These are phyloP conservation scores for Neurospora sp. DNA, from an alignment of 2,329 filamentous ascomycete species.

Conservation along the genomic window DNA sequence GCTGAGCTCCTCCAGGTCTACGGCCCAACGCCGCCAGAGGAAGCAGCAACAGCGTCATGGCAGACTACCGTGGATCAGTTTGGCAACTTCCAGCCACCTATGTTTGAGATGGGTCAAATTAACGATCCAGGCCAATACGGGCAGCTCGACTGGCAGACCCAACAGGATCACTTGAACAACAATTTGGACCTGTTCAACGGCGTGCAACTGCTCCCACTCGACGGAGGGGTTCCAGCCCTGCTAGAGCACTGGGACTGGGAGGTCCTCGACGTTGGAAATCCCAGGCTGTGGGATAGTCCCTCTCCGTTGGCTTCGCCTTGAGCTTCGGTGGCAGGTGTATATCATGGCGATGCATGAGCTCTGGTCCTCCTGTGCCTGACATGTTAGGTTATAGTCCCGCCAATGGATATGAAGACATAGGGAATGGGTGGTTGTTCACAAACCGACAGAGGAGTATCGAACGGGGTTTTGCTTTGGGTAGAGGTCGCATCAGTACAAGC, in stretches of 20 bases:
- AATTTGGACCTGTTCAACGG: constrained; percentile 4
- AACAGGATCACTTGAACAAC: background rate
- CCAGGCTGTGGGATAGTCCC: constrained; percentile 9
- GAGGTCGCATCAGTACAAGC: background rate
- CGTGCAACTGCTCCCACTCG: constrained; percentile 1
- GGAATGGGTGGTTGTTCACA: background rate
- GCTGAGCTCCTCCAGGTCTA: background rate
- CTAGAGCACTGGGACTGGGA: constrained; percentile 17
- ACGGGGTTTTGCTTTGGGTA: background rate
- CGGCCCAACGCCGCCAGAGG: background rate
- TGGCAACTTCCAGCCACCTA: background rate
- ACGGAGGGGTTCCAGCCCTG: constrained; percentile 6
- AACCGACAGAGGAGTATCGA: background rate
- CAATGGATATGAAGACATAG: background rate
- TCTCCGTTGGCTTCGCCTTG: background rate
- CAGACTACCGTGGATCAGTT: background rate
- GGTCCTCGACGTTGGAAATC: constrained; percentile 10
- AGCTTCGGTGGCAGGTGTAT: background rate
- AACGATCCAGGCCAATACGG: constrained; percentile 1
- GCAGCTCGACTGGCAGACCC: constrained; percentile 11
- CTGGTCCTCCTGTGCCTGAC: background rate
- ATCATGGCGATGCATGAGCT: background rate
- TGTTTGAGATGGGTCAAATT: background rate
- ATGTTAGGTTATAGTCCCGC: background rate
- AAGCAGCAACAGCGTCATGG: background rate